Base-by-base conservation (phyloP, 495 filamentous ascomycete species). In the Daldinia childiae region DNA sequence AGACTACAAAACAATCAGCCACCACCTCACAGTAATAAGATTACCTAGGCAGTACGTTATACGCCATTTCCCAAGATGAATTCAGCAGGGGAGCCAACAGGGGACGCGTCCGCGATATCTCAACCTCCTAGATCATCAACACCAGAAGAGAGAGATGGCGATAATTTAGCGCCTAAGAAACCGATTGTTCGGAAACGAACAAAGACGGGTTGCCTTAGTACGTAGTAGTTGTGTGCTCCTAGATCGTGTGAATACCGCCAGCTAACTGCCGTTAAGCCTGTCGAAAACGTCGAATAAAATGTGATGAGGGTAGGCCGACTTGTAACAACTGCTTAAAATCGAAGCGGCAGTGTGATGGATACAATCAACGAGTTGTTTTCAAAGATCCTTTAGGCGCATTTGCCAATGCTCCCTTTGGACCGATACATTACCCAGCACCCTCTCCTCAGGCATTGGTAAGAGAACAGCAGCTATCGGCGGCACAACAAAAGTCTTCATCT, bases 191-290 rank as follows among this genome's bases (percentile, higher is more conserved):
- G 91, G 72, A 97, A 93, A 78, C 87, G 95, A 74, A 98, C 95
- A 41, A 99, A 99, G 81, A 98, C 95, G 1, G 95, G 95, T 26
- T 99, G 95, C 79, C 83, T 99, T 66, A 99, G 92, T 95, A 87
- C 76, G 92, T 87, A 65, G 50, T 45, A 17, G 59, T 52, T 48
- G 2, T 19, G n/a, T 56, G 6, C 36, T 9, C 7, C 14, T 64
- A 48, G n/a, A 54, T 62, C n/a, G 14, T 58, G 62, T 70, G 43
- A 12, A 19, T 34, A 27, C 52, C 27, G 48, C 39, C 32, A 57
- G 48, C 75, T 79, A 39, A 78, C 67, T 39, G 43, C 24, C 29
- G 65, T 66, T 21, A 74, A 96, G 93, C 95, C 58, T 99, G 95
- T 84, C 91, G 95, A 58, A 94, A 91, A 80, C 89, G 95, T 19